phyloP scores from a whole-genome alignment of 1,139 yeast species.

The Pichia sp. region DNA sequence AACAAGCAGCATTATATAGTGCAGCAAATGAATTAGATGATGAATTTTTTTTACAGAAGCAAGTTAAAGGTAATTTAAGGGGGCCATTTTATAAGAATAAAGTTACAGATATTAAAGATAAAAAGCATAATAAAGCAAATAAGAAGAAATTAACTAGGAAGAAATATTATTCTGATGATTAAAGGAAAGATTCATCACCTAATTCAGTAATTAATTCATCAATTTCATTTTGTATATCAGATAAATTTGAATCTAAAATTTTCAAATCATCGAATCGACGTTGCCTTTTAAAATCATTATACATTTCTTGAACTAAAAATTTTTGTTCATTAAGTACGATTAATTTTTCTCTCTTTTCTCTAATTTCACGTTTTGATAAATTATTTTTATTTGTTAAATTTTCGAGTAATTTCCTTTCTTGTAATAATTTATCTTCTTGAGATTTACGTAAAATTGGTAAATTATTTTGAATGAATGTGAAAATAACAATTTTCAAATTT shows the following conservation, averaged over 20 bases:
- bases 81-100: constrained; percentile 65
- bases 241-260: constrained; percentile 50
- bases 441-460: constrained; percentile 43
- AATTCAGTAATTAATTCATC: constrained; percentile 40
- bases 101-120: constrained; percentile 30
- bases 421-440: constrained; percentile 21
- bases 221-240: constrained; percentile 53
- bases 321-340: constrained; percentile 85
- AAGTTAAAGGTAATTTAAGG: constrained; percentile 53
- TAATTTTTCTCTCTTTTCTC: constrained; percentile 61
- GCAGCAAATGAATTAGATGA: constrained; percentile 76
- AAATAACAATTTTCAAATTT: constrained; percentile 40
- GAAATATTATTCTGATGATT: background rate
- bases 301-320: constrained; percentile 59
- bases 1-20: constrained; percentile 69
- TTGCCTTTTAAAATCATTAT: constrained; percentile 52
- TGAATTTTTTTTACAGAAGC: constrained; percentile 70
- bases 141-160: constrained; percentile 38
- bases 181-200: constrained; percentile 59
- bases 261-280: constrained; percentile 73
- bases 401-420: constrained; percentile 8
- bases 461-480: constrained; percentile 45
- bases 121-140: constrained; percentile 76
- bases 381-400: constrained; percentile 21
- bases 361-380: constrained; percentile 44